Evolutionary conservation across 2,329 filamentous ascomycete genomes (phyloP).

Genomic region (Fusarium protoensiforme): DNA sequence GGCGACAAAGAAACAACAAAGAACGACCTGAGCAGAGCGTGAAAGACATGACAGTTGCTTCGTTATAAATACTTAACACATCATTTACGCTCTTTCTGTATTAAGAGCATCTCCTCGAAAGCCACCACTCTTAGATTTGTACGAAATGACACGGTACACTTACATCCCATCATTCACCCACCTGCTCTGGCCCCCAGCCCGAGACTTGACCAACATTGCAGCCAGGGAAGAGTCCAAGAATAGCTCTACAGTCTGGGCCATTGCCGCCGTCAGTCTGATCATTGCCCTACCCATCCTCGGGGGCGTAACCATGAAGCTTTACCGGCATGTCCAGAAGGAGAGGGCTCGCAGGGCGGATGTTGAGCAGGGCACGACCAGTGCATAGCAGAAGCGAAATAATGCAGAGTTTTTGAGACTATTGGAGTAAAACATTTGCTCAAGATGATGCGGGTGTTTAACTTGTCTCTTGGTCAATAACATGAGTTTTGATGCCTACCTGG

Average conservation of each 20-base stretch:
- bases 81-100: not conserved
- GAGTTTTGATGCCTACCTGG: not conserved
- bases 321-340: not conserved
- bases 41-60: too few species aligned
- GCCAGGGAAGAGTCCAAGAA: not conserved
- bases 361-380: not conserved
- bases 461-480: not conserved
- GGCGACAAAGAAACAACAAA: not conserved
- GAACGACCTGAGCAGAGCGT: not conserved
- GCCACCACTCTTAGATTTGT: not conserved
- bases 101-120: not conserved
- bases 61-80: not conserved
- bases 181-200: conserved; percentile 9
- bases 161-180: conserved; percentile 1
- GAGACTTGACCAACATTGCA: not conserved
- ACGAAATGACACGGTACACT: conserved; percentile 4
- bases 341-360: not conserved
- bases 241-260: not conserved
- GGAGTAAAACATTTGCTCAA: not conserved
- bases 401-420: not conserved
- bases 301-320: not conserved
- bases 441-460: not conserved
- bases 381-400: not conserved
- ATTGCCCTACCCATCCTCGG: not conserved
- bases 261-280: not conserved